Conservation (phyloP, 2,329 filamentous ascomycete species). For the Pseudogymnoascus sp. region DNA sequence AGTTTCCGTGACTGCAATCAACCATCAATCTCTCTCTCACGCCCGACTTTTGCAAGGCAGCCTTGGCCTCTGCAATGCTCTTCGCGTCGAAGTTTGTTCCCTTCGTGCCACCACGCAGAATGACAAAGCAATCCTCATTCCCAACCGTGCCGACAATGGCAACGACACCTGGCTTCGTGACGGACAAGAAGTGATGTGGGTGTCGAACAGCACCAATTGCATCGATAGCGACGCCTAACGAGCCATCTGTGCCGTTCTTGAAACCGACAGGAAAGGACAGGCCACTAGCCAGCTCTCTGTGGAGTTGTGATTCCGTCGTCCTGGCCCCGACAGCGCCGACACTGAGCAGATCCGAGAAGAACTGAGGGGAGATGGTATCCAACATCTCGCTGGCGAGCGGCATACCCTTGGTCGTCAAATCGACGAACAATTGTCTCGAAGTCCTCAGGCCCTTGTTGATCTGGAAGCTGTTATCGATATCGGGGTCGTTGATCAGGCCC, state of each 20-base stretch:
- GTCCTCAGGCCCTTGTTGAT: conserved; percentile 97
- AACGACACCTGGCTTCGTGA: conserved; percentile 91
- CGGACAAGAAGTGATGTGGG: conserved; percentile 92
- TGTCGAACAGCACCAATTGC: conserved; percentile 88
- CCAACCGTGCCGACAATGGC: conserved; percentile 90
- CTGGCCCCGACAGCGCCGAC: conserved; percentile 91
- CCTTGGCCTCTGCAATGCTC: conserved; percentile 77
- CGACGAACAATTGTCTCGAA: conserved; percentile 86
- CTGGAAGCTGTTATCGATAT: conserved; percentile 93
- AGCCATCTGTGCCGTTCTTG: conserved; percentile 98
- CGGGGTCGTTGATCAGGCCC: conserved; percentile 96
- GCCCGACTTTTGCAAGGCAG: conserved; percentile 64
- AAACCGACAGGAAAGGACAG: conserved; percentile 96
- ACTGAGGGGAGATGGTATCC: conserved; percentile 97
- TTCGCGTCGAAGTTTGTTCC: conserved; percentile 89
- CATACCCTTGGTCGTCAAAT: conserved; percentile 79
- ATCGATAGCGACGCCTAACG: conserved; percentile 81
- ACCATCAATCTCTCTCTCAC: conserved; percentile 80
- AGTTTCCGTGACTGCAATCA: conserved; percentile 96
- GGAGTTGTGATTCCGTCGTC: conserved; percentile 91
- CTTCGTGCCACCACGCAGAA: conserved; percentile 82
- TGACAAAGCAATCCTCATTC: conserved; percentile 96
- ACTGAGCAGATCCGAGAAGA: conserved; percentile 86
- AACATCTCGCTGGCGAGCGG: conserved; percentile 98
- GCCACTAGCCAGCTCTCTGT: conserved; percentile 87